phyloP scores from a whole-genome alignment of 805 yeast genomes.

The Wickerhamomyces hampshirensis region DNA sequence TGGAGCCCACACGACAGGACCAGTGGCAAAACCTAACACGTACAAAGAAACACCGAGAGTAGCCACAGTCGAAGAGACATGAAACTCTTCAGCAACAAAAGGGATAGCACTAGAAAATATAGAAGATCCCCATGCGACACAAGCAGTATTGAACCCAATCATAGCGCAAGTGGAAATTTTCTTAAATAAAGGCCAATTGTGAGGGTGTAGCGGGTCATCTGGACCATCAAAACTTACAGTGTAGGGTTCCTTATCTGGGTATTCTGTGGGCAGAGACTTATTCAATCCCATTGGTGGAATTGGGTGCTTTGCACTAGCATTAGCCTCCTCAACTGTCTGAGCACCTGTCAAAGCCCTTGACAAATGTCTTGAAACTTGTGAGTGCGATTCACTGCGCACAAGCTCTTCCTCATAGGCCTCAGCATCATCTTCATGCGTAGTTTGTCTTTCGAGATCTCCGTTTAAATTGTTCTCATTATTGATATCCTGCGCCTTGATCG shows the following conservation, averaged over 20 bases:
- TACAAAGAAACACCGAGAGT: constrained; percentile 73
- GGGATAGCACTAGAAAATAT: constrained; percentile 62
- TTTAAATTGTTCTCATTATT: background rate
- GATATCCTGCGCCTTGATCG: background rate
- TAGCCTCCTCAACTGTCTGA: constrained; percentile 23
- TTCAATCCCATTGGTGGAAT: constrained; percentile 64
- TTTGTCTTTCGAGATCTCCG: background rate
- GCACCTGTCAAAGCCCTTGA: constrained; percentile 40
- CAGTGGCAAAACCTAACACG: constrained; percentile 91
- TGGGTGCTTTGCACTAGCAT: constrained; percentile 31
- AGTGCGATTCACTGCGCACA: constrained; percentile 9
- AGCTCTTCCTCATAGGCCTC: constrained; percentile 5
- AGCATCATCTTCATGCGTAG: background rate
- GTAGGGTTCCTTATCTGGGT: constrained; percentile 62
- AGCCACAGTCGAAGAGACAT: constrained; percentile 64
- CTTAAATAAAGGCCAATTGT: constrained; percentile 58
- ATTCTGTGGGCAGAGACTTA: constrained; percentile 35
- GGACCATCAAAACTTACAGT: constrained; percentile 74
- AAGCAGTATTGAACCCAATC: constrained; percentile 46
- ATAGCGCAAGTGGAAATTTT: constrained; percentile 41
- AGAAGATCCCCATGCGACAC: constrained; percentile 77
- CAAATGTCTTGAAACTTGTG: constrained; percentile 28
- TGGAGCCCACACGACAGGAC: constrained; percentile 91
- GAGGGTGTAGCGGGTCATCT: constrained; percentile 75
- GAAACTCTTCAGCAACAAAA: constrained; percentile 44